Percentiles rank a stretch among this genome's conserved stretches.
Evolutionary conservation across 306 rosid species (phyloP).

Genomic region (Herpetospermum pedunculosum): DNA sequence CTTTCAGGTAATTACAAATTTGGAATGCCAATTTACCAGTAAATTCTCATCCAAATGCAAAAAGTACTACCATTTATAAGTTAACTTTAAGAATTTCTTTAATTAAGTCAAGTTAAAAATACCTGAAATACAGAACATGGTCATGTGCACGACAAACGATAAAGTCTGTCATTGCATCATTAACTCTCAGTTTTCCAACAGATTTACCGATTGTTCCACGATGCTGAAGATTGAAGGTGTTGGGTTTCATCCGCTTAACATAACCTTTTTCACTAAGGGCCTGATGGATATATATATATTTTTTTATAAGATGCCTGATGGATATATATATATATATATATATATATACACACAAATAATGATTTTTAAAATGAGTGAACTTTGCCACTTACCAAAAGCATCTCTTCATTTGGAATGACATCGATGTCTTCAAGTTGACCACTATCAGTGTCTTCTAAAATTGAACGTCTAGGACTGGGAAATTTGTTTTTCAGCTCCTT

Average conservation of each 20-base stretch:
- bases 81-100: background rate
- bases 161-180: slow-evolving; percentile 94
- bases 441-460: slow-evolving; percentile 66
- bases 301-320: no score
- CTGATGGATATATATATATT: slow-evolving; percentile 46
- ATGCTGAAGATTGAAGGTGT: slow-evolving; percentile 74
- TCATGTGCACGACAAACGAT: slow-evolving; percentile 88
- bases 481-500: slow-evolving; percentile 74
- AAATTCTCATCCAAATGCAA: background rate
- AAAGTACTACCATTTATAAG: background rate
- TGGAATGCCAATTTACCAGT: background rate
- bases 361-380: no score
- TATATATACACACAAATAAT: no score
- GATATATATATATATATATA: no score
- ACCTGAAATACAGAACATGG: slow-evolving; percentile 94
- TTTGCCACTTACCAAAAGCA: slow-evolving; percentile 55
- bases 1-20: background rate
- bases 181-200: slow-evolving; percentile 88
- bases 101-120: background rate
- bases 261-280: slow-evolving; percentile 92
- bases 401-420: slow-evolving; percentile 92
- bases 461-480: slow-evolving; percentile 68
- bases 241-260: slow-evolving; percentile 89
- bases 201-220: slow-evolving; percentile 99
- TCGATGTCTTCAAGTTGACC: slow-evolving; percentile 96